phyloP scores from a whole-genome alignment of 1,139 yeast species.

The Suhomyces yuchorum region DNA sequence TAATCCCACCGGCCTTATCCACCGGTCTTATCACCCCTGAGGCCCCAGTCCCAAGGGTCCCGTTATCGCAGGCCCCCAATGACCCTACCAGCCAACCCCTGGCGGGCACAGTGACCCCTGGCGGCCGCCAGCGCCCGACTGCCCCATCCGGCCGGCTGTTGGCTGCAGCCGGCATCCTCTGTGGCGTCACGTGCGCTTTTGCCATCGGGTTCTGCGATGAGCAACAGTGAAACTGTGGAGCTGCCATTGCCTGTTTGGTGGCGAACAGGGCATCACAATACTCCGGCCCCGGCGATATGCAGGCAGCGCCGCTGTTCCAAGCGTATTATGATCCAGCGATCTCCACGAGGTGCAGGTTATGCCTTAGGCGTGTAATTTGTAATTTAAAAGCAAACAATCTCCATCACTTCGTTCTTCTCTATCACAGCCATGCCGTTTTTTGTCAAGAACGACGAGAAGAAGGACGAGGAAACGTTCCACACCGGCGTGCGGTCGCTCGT shows the following conservation, averaged over 20 bases:
- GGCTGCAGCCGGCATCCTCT: neutral
- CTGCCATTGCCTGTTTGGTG: neutral
- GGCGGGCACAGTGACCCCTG: too few species aligned
- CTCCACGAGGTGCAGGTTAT: neutral
- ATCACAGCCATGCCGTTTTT: neutral
- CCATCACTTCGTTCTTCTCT: neutral
- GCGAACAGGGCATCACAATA: neutral
- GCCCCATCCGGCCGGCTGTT: too few species aligned
- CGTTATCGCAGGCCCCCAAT: too few species aligned
- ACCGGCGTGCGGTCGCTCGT: constrained; percentile 4
- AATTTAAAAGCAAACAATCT: neutral
- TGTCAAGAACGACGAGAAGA: neutral
- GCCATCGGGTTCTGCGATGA: neutral
- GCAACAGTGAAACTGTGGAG: constrained; percentile 1
- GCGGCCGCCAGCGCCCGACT: too few species aligned
- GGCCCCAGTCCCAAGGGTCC: too few species aligned
- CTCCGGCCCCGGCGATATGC: neutral
- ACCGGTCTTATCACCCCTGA: neutral
- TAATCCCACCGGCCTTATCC: neutral
- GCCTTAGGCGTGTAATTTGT: neutral
- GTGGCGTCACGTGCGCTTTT: neutral
- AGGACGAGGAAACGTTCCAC: constrained; percentile 3
- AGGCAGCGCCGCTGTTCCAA: neutral
- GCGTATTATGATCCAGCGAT: neutral
- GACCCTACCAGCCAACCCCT: too few species aligned